A percentile compares a stretch with the other conserved stretches of the same genome.
Evolutionary conservation across 768 basidiomycete species (phyloP).

Genomic region (Kwoniella shandongensis): DNA sequence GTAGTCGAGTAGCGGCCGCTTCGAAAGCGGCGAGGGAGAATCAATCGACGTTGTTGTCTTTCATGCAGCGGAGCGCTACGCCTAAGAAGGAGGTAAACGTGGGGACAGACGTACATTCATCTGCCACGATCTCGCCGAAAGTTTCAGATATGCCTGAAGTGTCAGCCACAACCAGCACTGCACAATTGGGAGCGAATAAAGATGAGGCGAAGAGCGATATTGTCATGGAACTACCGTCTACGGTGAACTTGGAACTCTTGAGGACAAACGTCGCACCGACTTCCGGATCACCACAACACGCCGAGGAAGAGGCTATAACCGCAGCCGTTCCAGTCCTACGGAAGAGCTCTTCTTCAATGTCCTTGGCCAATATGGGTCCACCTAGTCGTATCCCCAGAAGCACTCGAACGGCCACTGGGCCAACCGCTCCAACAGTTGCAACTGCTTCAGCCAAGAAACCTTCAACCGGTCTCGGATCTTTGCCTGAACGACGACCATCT

Average conservation of each 20-base stretch:
- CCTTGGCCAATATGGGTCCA: slow-evolving; percentile 13
- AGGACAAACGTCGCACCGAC: no score
- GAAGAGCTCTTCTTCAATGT: background rate
- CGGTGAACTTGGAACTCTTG: no score
- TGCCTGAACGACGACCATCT: slow-evolving; percentile 32
- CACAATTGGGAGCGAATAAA: no score
- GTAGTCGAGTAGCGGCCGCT: slow-evolving; percentile 1
- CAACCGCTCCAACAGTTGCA: slow-evolving; percentile 7
- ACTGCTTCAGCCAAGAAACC: background rate
- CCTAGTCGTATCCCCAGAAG: slow-evolving; percentile 22
- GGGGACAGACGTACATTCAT: no score
- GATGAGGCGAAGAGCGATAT: background rate
- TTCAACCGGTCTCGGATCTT: slow-evolving; percentile 5
- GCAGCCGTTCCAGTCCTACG: background rate
- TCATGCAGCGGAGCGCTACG: background rate
- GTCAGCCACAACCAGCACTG: background rate
- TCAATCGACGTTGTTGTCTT: slow-evolving; percentile 6
- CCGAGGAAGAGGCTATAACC: no score
- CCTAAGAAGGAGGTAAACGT: background rate
- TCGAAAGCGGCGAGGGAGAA: background rate
- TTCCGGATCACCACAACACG: no score
- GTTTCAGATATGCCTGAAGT: background rate
- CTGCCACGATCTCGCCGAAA: no score
- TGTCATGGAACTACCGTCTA: no score
- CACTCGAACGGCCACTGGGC: background rate